Evolutionary conservation across 805 yeast species (phyloP).

Genomic region (Maudiozyma turicensis): DNA sequence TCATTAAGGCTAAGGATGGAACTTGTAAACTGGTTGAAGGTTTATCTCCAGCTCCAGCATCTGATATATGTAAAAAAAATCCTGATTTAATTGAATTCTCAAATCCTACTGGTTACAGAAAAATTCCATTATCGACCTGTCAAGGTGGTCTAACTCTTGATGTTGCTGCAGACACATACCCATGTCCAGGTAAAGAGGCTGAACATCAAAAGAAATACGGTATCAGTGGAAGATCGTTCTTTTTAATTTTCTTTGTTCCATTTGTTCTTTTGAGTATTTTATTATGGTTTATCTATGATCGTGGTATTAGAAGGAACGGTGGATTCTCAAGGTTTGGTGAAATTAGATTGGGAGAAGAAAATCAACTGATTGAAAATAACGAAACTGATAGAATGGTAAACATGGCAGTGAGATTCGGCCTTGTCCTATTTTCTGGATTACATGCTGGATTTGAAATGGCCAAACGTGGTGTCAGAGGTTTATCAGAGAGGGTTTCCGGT

Average conservation of each 20-base stretch:
- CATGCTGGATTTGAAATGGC: slow-evolving; percentile 16
- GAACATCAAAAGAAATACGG: slow-evolving; percentile 47
- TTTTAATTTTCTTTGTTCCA: slow-evolving; percentile 49
- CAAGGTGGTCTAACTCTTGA: slow-evolving; percentile 70
- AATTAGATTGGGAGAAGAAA: slow-evolving; percentile 68
- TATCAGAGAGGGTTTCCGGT: slow-evolving; percentile 12
- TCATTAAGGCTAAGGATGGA: slow-evolving; percentile 58
- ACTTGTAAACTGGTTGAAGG: slow-evolving; percentile 82
- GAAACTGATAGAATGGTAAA: slow-evolving; percentile 50
- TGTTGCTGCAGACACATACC: slow-evolving; percentile 41
- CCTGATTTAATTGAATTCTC: slow-evolving; percentile 57
- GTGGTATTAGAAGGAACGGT: slow-evolving; percentile 71
- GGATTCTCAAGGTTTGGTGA: slow-evolving; percentile 75
- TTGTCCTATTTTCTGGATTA: slow-evolving; percentile 35
- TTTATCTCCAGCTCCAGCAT: slow-evolving; percentile 52
- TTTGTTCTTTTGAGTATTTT: slow-evolving; percentile 39
- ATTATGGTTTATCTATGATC: slow-evolving; percentile 69
- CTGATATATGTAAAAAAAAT: slow-evolving; percentile 45
- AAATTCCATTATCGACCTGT: slow-evolving; percentile 78
- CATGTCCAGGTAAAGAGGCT: slow-evolving; percentile 83
- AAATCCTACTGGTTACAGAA: slow-evolving; percentile 89
- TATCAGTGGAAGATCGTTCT: slow-evolving; percentile 46
- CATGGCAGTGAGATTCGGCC: slow-evolving; percentile 47
- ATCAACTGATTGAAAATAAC: slow-evolving; percentile 47
- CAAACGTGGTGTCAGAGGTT: slow-evolving; percentile 9